These are phyloP conservation scores for Apiospora hydei DNA, from an alignment of 2,329 filamentous ascomycete genomes.

Conservation along the genomic window DNA sequence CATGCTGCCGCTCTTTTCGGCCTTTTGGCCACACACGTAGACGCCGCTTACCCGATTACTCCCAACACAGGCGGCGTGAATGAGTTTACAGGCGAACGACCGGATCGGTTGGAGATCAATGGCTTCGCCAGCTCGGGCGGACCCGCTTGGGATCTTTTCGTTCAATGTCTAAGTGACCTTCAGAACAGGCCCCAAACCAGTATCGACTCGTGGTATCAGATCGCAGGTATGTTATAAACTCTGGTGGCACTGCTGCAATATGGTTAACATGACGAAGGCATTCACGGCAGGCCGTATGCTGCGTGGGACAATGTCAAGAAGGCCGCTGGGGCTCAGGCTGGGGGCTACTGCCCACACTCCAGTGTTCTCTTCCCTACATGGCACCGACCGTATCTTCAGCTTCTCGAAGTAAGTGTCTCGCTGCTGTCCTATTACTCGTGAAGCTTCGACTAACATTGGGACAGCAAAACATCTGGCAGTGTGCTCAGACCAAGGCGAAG, in stretches of 20 bases:
- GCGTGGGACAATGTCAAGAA: conserved; percentile 28
- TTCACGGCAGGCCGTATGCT: conserved; percentile 28
- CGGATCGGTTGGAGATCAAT: conserved; percentile 26
- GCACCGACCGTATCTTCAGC: conserved; percentile 40
- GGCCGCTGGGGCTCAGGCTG: conserved; percentile 29
- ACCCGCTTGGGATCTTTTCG: conserved; percentile 22
- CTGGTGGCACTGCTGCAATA: neutral
- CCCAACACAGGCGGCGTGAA: conserved; percentile 22
- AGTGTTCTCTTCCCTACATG: conserved; percentile 38
- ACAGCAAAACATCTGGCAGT: conserved; percentile 23
- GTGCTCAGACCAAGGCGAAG: conserved; percentile 13
- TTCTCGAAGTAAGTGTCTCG: conserved; percentile 35
- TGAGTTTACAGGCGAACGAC: neutral
- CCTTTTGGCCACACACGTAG: conserved; percentile 19
- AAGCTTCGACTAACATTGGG: conserved; percentile 32
- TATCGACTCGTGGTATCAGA: conserved; percentile 30
- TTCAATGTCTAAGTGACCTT: conserved; percentile 20
- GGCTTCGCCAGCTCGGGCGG: conserved; percentile 17
- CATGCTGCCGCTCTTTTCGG: conserved; percentile 10
- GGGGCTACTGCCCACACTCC: conserved; percentile 38
- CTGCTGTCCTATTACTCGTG: neutral
- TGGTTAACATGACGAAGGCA: conserved; percentile 21
- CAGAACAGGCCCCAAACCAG: conserved; percentile 19
- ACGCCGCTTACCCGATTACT: conserved; percentile 22
- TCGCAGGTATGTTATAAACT: conserved; percentile 23